Evolutionary conservation across 805 yeast species (phyloP).

Genomic region (Danielia reshetovae): DNA sequence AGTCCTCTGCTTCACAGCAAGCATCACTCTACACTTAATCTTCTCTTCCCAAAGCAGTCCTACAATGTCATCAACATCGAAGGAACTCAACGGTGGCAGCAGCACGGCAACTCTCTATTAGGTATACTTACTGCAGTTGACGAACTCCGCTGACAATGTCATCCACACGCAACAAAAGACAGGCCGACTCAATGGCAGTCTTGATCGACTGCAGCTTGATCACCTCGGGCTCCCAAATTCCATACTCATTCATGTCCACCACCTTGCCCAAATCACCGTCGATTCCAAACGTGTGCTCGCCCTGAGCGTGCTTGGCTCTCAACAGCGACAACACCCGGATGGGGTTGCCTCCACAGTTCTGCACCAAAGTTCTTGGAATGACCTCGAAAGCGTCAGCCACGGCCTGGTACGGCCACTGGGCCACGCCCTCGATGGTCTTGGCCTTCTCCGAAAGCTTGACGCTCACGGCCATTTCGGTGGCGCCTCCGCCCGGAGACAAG

Average conservation of each 20-base stretch:
- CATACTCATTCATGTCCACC: slow-evolving; percentile 93
- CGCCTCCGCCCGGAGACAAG: slow-evolving; percentile 98
- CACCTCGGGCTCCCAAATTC: slow-evolving; percentile 99
- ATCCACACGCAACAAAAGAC: slow-evolving; percentile 90
- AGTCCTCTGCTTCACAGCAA: too few relatives aligned
- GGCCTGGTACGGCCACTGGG: slow-evolving; percentile 98
- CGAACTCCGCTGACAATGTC: slow-evolving; percentile 97
- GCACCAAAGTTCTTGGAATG: slow-evolving; percentile 94
- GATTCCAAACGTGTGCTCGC: slow-evolving; percentile 79
- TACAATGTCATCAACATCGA: too few relatives aligned
- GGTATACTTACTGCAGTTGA: slow-evolving; percentile 27
- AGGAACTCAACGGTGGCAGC: too few relatives aligned
- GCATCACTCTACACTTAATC: too few relatives aligned
- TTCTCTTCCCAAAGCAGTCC: too few relatives aligned
- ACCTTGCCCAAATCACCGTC: slow-evolving; percentile 94
- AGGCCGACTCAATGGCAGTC: slow-evolving; percentile 97
- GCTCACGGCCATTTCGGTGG: slow-evolving; percentile 97
- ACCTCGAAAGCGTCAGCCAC: slow-evolving; percentile 99
- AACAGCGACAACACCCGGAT: slow-evolving; percentile 83
- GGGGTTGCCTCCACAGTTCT: slow-evolving; percentile 97
- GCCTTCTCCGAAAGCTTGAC: slow-evolving; percentile 88
- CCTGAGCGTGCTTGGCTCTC: slow-evolving; percentile 95
- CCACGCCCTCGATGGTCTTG: slow-evolving; percentile 87
- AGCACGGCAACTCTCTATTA: too few relatives aligned
- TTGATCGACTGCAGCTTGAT: slow-evolving; percentile 94